Percentiles rank a stretch among this genome's conserved stretches.
These are phyloP conservation scores for Capsicum baccatum DNA, from an alignment of 257 asterid species.

Conservation along the genomic window DNA sequence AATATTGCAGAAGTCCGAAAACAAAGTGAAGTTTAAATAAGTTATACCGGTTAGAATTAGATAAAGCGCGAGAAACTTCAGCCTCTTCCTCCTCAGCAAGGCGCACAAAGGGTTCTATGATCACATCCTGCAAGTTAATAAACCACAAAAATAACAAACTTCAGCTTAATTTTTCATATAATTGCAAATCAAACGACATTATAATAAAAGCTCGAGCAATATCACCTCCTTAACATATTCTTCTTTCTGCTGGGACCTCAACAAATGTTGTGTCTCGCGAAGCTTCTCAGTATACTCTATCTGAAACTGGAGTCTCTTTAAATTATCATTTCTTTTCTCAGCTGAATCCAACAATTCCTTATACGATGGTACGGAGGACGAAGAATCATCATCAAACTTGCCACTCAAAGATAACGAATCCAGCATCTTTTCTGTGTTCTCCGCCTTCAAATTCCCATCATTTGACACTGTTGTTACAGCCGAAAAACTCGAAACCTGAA, in stretches of 20 bases:
- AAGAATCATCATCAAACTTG: slow-evolving; percentile 25
- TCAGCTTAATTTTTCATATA: slow-evolving; percentile 7
- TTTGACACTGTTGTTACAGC: slow-evolving; percentile 40
- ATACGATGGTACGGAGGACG: slow-evolving; percentile 31
- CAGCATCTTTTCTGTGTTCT: slow-evolving; percentile 41
- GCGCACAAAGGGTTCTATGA: slow-evolving; percentile 67
- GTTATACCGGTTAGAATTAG: slow-evolving; percentile 54
- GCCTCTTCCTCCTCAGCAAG: slow-evolving; percentile 65
- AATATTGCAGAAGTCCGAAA: slow-evolving; percentile 12
- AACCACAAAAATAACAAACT: slow-evolving; percentile 25
- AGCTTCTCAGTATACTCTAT: slow-evolving; percentile 46
- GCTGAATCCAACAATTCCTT: slow-evolving; percentile 38
- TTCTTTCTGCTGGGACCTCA: slow-evolving; percentile 51
- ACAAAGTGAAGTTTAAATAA: neutral
- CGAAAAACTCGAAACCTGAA: slow-evolving; percentile 50
- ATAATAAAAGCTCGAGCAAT: slow-evolving; percentile 5
- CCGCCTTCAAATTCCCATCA: slow-evolving; percentile 38
- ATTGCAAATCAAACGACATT: slow-evolving; percentile 22
- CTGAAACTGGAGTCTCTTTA: slow-evolving; percentile 34
- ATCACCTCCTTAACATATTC: slow-evolving; percentile 56
- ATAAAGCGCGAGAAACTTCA: slow-evolving; percentile 52
- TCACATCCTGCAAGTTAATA: slow-evolving; percentile 54
- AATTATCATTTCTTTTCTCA: slow-evolving; percentile 40
- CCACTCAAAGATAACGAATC: slow-evolving; percentile 39
- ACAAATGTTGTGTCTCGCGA: slow-evolving; percentile 26